Conservation (phyloP, 2,329 filamentous ascomycete genomes). For the Huntiella moniliformis region DNA sequence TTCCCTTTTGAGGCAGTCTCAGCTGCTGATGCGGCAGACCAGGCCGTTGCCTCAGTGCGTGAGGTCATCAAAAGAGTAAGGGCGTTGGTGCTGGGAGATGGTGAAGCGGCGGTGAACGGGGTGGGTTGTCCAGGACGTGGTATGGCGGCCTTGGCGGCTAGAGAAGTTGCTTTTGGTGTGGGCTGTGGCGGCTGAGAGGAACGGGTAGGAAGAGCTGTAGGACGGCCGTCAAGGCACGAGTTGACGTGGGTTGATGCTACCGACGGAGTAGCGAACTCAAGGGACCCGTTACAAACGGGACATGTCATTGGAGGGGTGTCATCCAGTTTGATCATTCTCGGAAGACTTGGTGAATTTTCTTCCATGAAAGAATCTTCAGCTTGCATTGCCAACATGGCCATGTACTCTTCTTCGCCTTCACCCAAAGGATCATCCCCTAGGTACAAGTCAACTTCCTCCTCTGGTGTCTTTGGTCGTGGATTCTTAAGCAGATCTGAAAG, state of each 20-base stretch:
- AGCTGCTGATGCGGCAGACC: constrained; percentile 67
- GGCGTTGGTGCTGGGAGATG: constrained; percentile 38
- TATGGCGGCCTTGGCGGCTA: constrained; percentile 48
- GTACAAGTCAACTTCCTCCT: constrained; percentile 33
- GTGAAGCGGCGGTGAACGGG: constrained; percentile 38
- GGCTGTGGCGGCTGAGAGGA: constrained; percentile 1
- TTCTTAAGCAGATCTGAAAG: background rate
- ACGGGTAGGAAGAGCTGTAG: constrained; percentile 33
- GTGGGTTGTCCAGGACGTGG: constrained; percentile 65
- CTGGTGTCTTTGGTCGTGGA: background rate
- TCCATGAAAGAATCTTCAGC: constrained; percentile 24
- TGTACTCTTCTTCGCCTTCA: constrained; percentile 43
- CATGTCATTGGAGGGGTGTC: background rate
- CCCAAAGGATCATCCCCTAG: constrained; percentile 21
- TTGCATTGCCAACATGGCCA: constrained; percentile 53
- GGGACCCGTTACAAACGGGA: constrained; percentile 8
- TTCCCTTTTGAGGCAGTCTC: constrained; percentile 66
- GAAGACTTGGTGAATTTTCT: no score
- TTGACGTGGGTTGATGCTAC: constrained; percentile 78
- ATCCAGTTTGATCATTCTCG: no score
- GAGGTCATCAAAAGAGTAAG: constrained; percentile 88
- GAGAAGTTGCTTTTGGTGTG: constrained; percentile 22
- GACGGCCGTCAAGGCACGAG: constrained; percentile 70
- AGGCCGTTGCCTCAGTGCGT: constrained; percentile 77
- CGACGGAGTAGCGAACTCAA: constrained; percentile 22